A percentile compares a stretch with the other conserved stretches of the same genome.
Evolutionary conservation across 495 filamentous ascomycete species (phyloP).

Genomic region (Aspergillus cavernicola): DNA sequence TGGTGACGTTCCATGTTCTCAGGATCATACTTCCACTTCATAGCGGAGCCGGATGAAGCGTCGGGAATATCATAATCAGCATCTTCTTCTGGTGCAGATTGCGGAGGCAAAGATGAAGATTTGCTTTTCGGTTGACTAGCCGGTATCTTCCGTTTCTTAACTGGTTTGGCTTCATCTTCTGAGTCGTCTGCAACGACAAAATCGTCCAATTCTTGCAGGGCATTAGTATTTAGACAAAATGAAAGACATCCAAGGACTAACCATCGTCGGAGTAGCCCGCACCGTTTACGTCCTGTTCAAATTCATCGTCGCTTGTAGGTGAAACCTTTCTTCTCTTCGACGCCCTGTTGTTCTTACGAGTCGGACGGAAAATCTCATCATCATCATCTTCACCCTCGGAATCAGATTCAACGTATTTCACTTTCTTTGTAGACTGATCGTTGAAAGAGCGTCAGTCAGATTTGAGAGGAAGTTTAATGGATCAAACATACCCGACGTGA

Average conservation of each 20-base stretch:
- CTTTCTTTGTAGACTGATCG: constrained; percentile 41
- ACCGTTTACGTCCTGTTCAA: constrained; percentile 52
- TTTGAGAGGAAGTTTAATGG: neutral
- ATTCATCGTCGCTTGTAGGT: constrained; percentile 64
- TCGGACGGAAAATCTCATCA: constrained; percentile 46
- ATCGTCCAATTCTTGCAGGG: constrained; percentile 67
- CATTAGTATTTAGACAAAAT: constrained; percentile 16
- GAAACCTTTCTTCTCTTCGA: constrained; percentile 52
- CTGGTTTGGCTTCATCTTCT: constrained; percentile 64
- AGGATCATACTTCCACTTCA: constrained; percentile 84
- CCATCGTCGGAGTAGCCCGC: constrained; percentile 57
- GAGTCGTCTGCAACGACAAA: constrained; percentile 80
- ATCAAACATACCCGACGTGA: constrained; percentile 42
- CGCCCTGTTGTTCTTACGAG: constrained; percentile 32
- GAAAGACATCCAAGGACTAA: constrained; percentile 37
- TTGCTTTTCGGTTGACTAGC: constrained; percentile 49
- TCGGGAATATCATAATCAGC: constrained; percentile 45
- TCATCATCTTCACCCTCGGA: constrained; percentile 56
- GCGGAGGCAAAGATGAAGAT: constrained; percentile 47
- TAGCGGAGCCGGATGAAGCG: constrained; percentile 67
- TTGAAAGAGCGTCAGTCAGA: neutral
- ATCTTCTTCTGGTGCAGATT: constrained; percentile 47
- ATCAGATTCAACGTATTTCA: constrained; percentile 48
- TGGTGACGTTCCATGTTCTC: constrained; percentile 62
- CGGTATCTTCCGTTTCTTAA: constrained; percentile 71